Conservation (phyloP, 2,329 filamentous ascomycete genomes). For the Leptodontidium sp. region DNA sequence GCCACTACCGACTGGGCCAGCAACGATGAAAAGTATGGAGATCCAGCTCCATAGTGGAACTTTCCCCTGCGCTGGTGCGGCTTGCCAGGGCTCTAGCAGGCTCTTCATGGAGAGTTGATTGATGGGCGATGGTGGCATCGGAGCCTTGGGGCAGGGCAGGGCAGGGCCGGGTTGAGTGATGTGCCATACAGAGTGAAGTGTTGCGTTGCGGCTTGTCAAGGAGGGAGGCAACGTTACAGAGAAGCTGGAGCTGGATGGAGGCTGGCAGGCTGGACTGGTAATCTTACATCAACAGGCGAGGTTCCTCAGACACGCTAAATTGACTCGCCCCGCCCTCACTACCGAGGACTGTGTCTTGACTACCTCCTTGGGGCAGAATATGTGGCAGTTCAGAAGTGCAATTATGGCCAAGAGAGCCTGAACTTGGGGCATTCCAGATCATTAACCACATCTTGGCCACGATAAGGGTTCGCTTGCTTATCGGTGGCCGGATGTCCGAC, state of each 20-base stretch:
- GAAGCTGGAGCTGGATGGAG: neutral
- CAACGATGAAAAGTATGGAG: conserved; percentile 16
- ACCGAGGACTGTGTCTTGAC: neutral
- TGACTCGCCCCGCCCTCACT: neutral
- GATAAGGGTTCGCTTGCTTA: conserved; percentile 22
- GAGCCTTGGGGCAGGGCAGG: conserved; percentile 2
- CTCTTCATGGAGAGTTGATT: conserved; percentile 3
- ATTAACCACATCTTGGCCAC: too few relatives aligned
- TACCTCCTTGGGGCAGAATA: neutral
- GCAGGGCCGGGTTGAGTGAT: conserved; percentile 2
- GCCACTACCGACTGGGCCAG: neutral
- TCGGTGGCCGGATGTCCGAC: conserved; percentile 13
- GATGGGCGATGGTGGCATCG: conserved; percentile 14
- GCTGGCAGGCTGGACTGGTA: neutral
- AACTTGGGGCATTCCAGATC: neutral
- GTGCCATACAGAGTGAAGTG: neutral
- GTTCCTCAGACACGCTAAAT: neutral
- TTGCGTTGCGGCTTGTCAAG: neutral
- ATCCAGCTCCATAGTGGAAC: conserved; percentile 11
- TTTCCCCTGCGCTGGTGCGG: conserved; percentile 30
- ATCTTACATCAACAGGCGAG: neutral
- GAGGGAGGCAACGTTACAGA: conserved; percentile 16
- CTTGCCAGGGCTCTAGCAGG: conserved; percentile 12
- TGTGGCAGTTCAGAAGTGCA: neutral
- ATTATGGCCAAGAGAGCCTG: too few relatives aligned